Percentiles rank a stretch among this genome's conserved stretches.
Evolutionary conservation across 345 rosid species (phyloP).

Genomic region (Pugionium cornutum): DNA sequence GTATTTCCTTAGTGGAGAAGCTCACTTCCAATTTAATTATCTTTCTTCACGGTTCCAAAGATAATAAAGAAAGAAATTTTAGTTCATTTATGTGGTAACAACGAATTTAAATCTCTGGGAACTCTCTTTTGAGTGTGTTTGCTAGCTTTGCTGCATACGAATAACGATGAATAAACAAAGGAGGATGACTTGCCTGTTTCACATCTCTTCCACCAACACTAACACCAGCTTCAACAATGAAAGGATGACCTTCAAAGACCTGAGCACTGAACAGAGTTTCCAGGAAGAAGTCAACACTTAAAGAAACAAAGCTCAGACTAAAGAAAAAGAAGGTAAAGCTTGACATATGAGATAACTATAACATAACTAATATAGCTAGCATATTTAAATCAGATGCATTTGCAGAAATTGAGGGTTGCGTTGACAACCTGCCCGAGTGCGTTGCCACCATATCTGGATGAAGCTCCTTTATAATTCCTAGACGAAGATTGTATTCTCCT

Average conservation of each 20-base stretch:
- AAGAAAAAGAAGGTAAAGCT: constrained; percentile 6
- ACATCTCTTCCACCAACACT: constrained; percentile 96
- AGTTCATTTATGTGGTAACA: constrained; percentile 11
- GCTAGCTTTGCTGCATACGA: neutral
- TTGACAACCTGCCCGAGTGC: constrained; percentile 88
- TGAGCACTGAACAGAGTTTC: constrained; percentile 70
- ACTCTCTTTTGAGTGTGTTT: constrained; percentile 9
- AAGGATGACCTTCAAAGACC: constrained; percentile 98
- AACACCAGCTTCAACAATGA: constrained; percentile 97
- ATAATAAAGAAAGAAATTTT: neutral
- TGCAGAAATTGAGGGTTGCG: constrained; percentile 26
- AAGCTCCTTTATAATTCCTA: constrained; percentile 95
- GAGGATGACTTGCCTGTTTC: constrained; percentile 62
- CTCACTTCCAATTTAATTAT: neutral
- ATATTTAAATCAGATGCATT: constrained; percentile 12
- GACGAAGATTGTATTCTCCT: constrained; percentile 96
- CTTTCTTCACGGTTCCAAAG: neutral
- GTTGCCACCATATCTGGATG: constrained; percentile 99
- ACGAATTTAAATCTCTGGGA: neutral
- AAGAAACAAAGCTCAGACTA: constrained; percentile 3
- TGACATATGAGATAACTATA: constrained; percentile 17
- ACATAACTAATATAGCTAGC: neutral
- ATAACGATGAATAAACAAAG: constrained; percentile 15
- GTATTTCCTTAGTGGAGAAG: neutral
- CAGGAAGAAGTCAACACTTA: constrained; percentile 29